These are phyloP conservation scores for Pseudogymnoascus sp. DNA, from an alignment of 2,329 filamentous ascomycete species.

Conservation along the genomic window DNA sequence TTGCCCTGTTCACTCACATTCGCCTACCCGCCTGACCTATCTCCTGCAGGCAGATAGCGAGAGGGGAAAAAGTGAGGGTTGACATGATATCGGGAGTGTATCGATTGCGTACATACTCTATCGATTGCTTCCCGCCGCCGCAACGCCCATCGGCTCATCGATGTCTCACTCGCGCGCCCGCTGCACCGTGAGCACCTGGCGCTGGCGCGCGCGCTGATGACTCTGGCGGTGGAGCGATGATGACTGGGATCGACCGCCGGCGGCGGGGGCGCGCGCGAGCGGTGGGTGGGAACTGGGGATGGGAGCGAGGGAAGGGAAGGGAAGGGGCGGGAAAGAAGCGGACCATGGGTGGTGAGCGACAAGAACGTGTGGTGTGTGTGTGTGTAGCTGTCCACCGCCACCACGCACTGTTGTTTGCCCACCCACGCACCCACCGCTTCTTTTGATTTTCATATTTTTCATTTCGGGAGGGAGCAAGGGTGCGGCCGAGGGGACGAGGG, in stretches of 20 bases:
- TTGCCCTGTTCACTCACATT: no score
- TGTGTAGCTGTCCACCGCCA: not conserved
- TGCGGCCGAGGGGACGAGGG: not conserved
- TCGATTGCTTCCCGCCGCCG: slow-evolving; percentile 1
- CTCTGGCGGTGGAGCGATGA: not conserved
- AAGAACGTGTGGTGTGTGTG: not conserved
- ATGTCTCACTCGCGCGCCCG: not conserved
- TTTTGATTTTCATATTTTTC: not conserved
- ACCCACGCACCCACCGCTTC: not conserved
- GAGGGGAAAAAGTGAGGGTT: not conserved
- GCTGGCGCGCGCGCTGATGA: not conserved
- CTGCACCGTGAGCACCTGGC: not conserved
- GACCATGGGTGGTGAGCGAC: not conserved
- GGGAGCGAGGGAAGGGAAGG: not conserved
- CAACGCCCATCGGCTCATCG: not conserved
- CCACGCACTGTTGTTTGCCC: not conserved
- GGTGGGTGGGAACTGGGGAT: not conserved
- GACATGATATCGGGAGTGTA: slow-evolving; percentile 4
- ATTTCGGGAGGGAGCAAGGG: not conserved
- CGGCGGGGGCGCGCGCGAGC: not conserved
- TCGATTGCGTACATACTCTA: not conserved
- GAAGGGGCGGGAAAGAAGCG: not conserved
- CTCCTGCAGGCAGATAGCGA: not conserved
- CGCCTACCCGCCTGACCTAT: not conserved
- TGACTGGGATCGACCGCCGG: not conserved